Base-by-base conservation (phyloP, 2,329 filamentous ascomycete species). In the Pseudogymnoascus sp. region DNA sequence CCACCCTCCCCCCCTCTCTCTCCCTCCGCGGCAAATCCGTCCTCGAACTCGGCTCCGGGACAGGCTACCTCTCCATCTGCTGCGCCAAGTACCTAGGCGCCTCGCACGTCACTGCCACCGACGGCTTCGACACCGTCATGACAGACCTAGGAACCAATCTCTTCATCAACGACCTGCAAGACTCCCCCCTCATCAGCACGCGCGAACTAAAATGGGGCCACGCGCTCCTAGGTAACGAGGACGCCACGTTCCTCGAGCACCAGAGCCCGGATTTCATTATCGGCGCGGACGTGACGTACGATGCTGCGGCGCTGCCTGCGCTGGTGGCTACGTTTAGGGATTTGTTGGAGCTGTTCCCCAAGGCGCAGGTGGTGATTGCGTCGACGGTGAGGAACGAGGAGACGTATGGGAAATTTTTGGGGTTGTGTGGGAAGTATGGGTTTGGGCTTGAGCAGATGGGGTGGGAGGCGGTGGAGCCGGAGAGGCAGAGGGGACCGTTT, bases 251-350 rank as follows among this genome's bases (percentile, higher is more conserved):
- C 11, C 64, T 62, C 28, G 64, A 62, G 18, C 79, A 81, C 67
- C 76, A 76, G 18, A 78, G 78, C 16, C 70, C 71, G 4, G 87
- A 93, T 72, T 75, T 90, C 4, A 81, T 93, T 2, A 75, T 93
- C 28, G 90, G 89, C 3, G 89, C 90, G 36, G 90, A 93, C 72
- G 83, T 93, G 74, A 93, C 88, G 0, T 93, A 93, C 73, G 89
- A 93, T 71, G 79, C 79, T 65, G 78, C 78, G 37, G 80, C 84
- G 44, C 86, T 89, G 60, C 83, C 86, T 0, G 78, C 84, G 1
- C 78, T 93, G 23, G 79, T 90, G 2, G 81, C 79, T 2, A 91
- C 89, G 2, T 73, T 93, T 61, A 75, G 80, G 34, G 82, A 87
- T 60, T 76, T 91, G 11, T 83, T 89, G 59, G 77, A 77, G 1